Percentiles rank a stretch among this genome's conserved stretches.
Evolutionary conservation across 805 yeast genomes (phyloP).

Genomic region (Kuraishia molischiana): DNA sequence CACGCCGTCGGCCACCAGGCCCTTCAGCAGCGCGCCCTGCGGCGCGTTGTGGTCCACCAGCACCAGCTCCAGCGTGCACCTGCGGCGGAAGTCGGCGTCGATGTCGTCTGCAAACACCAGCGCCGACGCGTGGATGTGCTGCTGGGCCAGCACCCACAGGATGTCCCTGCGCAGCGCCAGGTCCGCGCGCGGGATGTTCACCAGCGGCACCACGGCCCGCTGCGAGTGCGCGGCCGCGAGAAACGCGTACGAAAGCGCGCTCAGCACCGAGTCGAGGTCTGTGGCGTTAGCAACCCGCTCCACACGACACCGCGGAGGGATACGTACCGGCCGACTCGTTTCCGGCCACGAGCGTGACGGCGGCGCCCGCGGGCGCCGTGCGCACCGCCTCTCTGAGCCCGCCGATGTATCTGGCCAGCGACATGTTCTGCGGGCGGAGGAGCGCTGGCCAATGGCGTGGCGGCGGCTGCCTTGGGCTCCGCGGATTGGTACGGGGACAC

Average conservation of each 20-base stretch:
- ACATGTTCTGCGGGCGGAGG: no score
- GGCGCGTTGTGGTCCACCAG: conserved; percentile 80
- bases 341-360: conserved; percentile 48
- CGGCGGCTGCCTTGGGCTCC: no score
- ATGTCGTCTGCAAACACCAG: conserved; percentile 62
- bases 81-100: conserved; percentile 6
- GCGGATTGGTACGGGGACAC: no score
- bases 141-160: conserved; percentile 34
- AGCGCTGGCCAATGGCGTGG: no score
- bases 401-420: conserved; percentile 4
- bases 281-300: background rate
- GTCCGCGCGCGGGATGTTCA: conserved; percentile 65
- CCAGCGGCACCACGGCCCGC: conserved; percentile 42
- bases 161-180: conserved; percentile 66
- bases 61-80: conserved; percentile 27
- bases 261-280: conserved; percentile 80
- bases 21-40: conserved; percentile 35
- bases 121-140: conserved; percentile 34
- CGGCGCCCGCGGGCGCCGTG: conserved; percentile 1
- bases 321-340: conserved; percentile 63
- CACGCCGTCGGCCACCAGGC: conserved; percentile 15
- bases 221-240: conserved; percentile 21
- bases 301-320: background rate
- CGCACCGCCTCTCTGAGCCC: conserved; percentile 7
- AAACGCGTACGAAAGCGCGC: conserved; percentile 67